These are phyloP conservation scores for Paecilomyces fulvus DNA, from an alignment of 2,329 filamentous ascomycete genomes.

Conservation along the genomic window DNA sequence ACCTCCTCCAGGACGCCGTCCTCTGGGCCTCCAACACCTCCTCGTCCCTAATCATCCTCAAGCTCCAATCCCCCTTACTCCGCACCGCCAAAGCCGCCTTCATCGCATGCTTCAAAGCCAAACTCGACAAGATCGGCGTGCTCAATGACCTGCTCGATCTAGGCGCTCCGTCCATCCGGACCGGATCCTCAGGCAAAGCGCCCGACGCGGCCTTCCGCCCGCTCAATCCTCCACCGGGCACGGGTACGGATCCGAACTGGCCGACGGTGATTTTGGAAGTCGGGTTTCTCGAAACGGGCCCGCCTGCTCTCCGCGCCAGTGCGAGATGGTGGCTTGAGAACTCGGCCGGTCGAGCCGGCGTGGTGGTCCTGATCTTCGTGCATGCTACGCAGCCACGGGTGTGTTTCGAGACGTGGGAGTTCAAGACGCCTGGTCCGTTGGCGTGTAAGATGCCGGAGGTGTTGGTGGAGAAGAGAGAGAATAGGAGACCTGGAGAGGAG, in stretches of 20 bases:
- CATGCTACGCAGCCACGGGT: background rate
- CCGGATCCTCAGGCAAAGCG: background rate
- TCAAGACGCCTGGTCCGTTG: background rate
- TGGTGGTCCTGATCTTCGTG: background rate
- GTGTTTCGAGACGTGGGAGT: background rate
- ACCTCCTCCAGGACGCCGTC: background rate
- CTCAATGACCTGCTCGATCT: background rate
- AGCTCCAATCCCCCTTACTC: background rate
- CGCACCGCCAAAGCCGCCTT: background rate
- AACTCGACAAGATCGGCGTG: background rate
- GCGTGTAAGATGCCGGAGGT: background rate
- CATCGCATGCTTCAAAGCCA: background rate
- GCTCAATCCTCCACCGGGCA: background rate
- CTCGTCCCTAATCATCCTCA: background rate
- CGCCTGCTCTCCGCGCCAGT: background rate
- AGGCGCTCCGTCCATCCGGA: background rate
- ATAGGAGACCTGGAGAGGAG: background rate
- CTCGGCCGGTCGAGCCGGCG: background rate
- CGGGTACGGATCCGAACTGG: background rate
- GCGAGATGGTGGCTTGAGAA: background rate
- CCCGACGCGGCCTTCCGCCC: background rate
- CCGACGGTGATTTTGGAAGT: background rate
- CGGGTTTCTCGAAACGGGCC: background rate
- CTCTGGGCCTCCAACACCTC: background rate
- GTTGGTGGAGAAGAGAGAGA: background rate